Evolutionary conservation across 2,329 filamentous ascomycete genomes (phyloP).

Genomic region (Huntiella bhutanensis): DNA sequence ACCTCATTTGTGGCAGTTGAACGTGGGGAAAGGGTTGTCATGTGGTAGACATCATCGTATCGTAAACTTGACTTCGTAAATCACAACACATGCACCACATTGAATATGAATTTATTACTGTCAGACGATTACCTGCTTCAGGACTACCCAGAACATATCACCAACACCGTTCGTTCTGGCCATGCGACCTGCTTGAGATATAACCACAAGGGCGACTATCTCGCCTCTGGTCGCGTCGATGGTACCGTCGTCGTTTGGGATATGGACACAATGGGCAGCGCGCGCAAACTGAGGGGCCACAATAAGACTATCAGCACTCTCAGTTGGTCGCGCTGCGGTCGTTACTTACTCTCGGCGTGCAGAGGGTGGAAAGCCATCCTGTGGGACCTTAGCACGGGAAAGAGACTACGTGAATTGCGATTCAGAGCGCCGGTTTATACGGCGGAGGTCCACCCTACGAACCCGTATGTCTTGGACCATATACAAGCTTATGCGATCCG

Average conservation of each 20-base stretch:
- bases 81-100: too few relatives aligned
- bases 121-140: constrained; percentile 46
- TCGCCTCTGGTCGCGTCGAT: constrained; percentile 85
- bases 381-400: constrained; percentile 63
- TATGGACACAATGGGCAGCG: constrained; percentile 90
- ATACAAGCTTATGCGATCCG: constrained; percentile 6
- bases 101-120: constrained; percentile 36
- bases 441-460: constrained; percentile 80
- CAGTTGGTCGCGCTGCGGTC: constrained; percentile 84
- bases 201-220: constrained; percentile 82
- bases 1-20: neutral
- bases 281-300: constrained; percentile 82
- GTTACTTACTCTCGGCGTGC: constrained; percentile 79
- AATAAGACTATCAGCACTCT: constrained; percentile 84
- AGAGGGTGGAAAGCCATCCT: constrained; percentile 94
- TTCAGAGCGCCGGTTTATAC: constrained; percentile 92
- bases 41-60: too few relatives aligned
- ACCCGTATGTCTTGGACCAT: constrained; percentile 41
- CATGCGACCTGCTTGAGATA: constrained; percentile 59
- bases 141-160: constrained; percentile 82
- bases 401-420: constrained; percentile 63
- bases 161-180: constrained; percentile 61
- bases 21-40: too few relatives aligned
- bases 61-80: too few relatives aligned
- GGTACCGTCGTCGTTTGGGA: constrained; percentile 94